phyloP scores from a whole-genome alignment of 2,329 filamentous ascomycete genomes.

The Chalara sp. region DNA sequence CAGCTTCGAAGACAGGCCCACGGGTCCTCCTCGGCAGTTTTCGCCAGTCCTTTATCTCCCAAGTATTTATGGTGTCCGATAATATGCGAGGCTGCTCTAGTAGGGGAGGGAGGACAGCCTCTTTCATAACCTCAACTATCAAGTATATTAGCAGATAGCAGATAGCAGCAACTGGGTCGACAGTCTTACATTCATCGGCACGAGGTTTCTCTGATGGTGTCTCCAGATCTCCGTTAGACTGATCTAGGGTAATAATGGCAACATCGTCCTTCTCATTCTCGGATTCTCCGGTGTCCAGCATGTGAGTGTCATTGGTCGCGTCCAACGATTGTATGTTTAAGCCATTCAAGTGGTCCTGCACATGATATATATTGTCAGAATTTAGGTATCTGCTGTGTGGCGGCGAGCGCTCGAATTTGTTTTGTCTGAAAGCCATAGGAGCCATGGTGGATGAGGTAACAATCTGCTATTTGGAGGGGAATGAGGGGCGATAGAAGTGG shows the following conservation, averaged over 20 bases:
- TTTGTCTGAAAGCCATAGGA: too few species aligned
- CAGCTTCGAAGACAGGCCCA: slow-evolving; percentile 81
- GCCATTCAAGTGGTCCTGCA: slow-evolving; percentile 23
- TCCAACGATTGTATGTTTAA: slow-evolving; percentile 27
- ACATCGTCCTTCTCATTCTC: slow-evolving; percentile 33
- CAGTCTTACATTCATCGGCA: slow-evolving; percentile 31
- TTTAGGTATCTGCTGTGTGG: not conserved
- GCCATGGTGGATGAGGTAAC: too few species aligned
- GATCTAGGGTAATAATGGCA: slow-evolving; percentile 32
- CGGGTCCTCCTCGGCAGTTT: slow-evolving; percentile 72
- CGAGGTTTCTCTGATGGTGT: slow-evolving; percentile 17
- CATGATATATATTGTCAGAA: slow-evolving; percentile 9
- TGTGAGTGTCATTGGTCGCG: not conserved
- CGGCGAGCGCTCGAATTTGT: too few species aligned
- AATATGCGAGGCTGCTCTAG: slow-evolving; percentile 72
- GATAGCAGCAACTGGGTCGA: not conserved
- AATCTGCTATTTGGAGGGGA: too few species aligned
- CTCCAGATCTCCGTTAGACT: slow-evolving; percentile 20
- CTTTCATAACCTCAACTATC: slow-evolving; percentile 77
- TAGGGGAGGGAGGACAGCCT: slow-evolving; percentile 66
- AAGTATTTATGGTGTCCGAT: slow-evolving; percentile 71
- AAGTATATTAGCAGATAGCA: slow-evolving; percentile 13
- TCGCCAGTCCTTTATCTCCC: slow-evolving; percentile 83
- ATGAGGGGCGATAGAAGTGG: too few species aligned
- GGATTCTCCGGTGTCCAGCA: slow-evolving; percentile 13